Conservation (phyloP, 306 rosid genomes). For the Castanopsis chinensis region DNA sequence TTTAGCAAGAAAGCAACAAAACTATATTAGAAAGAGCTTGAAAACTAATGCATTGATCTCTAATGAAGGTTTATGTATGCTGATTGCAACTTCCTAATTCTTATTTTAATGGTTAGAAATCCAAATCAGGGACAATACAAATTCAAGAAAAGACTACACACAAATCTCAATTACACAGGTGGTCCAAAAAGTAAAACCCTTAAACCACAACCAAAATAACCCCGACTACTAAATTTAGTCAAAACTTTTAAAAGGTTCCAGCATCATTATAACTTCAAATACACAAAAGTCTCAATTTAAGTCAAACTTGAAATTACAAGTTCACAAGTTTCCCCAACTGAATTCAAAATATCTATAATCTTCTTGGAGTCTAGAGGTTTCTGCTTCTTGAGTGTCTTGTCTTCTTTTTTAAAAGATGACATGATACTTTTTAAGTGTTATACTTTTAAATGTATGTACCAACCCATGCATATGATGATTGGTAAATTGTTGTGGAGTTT, state of each 20-base stretch:
- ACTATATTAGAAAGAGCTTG: not conserved
- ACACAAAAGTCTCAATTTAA: not conserved
- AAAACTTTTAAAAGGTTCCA: not conserved
- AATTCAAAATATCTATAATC: too few relatives aligned
- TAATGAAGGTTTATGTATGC: not conserved
- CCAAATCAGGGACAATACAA: not conserved
- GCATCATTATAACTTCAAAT: not conserved
- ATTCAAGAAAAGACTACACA: not conserved
- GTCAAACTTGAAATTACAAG: too few relatives aligned
- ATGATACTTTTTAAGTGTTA: not conserved
- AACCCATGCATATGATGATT: not conserved
- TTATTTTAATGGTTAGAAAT: not conserved
- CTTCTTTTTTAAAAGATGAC: not conserved
- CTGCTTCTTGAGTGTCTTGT: not conserved
- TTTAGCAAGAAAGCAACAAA: not conserved
- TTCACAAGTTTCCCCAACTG: too few relatives aligned
- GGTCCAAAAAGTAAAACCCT: not conserved
- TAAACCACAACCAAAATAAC: not conserved
- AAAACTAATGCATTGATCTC: not conserved
- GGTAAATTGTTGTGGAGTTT: not conserved
- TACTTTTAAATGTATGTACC: not conserved
- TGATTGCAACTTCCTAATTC: not conserved
- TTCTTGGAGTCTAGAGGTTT: not conserved
- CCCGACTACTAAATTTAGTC: not conserved
- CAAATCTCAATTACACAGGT: not conserved